A percentile compares a stretch with the other conserved stretches of the same genome.
These are phyloP conservation scores for Panaeolus cyanescens DNA, from an alignment of 768 basidiomycete genomes.

Conservation along the genomic window DNA sequence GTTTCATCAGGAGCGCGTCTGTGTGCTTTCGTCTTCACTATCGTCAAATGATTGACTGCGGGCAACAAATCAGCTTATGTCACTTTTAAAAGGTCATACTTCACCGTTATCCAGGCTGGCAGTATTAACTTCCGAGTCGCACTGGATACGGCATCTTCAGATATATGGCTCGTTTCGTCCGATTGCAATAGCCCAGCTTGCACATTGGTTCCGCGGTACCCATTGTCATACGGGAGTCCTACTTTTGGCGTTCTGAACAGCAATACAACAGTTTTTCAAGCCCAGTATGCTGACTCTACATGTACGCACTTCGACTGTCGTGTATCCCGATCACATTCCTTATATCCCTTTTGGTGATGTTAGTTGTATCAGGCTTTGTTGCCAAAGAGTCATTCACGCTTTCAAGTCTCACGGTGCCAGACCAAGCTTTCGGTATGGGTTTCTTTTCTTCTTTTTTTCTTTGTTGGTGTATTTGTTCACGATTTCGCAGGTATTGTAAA, in stretches of 20 bases:
- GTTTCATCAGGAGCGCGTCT: not conserved
- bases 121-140: constrained; percentile 66
- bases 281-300: constrained; percentile 69
- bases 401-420: constrained; percentile 57
- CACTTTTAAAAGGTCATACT: constrained; percentile 59
- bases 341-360: constrained; percentile 5
- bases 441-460: not conserved
- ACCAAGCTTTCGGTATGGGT: constrained; percentile 68
- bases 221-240: constrained; percentile 64
- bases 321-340: not conserved
- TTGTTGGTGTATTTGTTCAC: constrained; percentile 7
- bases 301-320: constrained; percentile 40
- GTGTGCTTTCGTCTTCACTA: constrained; percentile 5
- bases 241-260: constrained; percentile 62
- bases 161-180: constrained; percentile 73
- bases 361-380: constrained; percentile 71
- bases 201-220: constrained; percentile 65
- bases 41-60: not conserved
- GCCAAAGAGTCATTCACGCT: constrained; percentile 64
- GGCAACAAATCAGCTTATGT: not conserved
- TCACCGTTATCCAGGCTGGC: constrained; percentile 59
- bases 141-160: constrained; percentile 75
- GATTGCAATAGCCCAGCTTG: constrained; percentile 59
- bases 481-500: constrained; percentile 54
- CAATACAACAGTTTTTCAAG: constrained; percentile 61